Percentiles rank a stretch among this genome's conserved stretches.
Evolutionary conservation across 345 rosid genomes (phyloP).

Genomic region (Hibiscus tridactylites): DNA sequence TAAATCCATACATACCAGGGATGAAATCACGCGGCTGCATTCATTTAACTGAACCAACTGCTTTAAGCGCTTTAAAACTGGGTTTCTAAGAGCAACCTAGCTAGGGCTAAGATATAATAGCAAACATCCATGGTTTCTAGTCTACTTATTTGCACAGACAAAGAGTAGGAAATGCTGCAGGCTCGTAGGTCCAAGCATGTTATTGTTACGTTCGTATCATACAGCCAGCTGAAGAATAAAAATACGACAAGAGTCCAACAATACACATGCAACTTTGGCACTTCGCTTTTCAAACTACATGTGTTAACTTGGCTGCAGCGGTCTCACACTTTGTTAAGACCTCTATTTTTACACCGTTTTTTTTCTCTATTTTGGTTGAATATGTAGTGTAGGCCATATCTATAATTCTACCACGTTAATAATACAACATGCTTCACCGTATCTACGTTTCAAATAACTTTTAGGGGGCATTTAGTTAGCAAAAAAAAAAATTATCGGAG

Average conservation of each 20-base stretch:
- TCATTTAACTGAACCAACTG: background rate
- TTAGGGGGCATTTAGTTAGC: too few species aligned
- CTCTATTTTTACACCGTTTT: background rate
- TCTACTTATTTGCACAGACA: background rate
- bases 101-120: background rate
- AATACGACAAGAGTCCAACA: background rate
- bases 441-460: background rate
- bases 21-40: background rate
- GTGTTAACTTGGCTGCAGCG: background rate
- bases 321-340: too few species aligned
- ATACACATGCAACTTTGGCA: background rate
- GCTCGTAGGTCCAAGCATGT: constrained; percentile 3
- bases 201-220: background rate
- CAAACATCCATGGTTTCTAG: background rate
- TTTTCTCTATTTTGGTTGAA: background rate
- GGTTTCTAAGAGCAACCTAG: background rate
- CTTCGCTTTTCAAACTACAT: background rate
- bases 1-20: background rate
- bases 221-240: background rate
- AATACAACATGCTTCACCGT: background rate
- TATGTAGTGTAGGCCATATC: too few species aligned
- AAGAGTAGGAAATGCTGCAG: background rate
- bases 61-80: background rate
- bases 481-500: too few species aligned
- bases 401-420: too few species aligned